phyloP scores from a whole-genome alignment of 345 rosid genomes.

The Ceriops tagal region DNA sequence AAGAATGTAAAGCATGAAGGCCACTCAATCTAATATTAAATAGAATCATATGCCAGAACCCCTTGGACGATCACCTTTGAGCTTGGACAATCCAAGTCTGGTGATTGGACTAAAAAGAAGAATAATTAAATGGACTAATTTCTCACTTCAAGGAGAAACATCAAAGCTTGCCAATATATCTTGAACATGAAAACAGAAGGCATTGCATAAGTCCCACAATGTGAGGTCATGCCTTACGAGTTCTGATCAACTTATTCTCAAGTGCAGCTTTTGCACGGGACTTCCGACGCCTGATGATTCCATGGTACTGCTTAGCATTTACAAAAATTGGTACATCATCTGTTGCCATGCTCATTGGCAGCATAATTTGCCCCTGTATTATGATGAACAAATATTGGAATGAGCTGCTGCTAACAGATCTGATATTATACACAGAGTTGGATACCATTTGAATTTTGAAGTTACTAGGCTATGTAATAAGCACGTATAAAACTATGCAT shows the following conservation, averaged over 20 bases:
- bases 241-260: conserved; percentile 43
- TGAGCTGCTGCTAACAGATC: not conserved
- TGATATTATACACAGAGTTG: not conserved
- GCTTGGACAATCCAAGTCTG: not conserved
- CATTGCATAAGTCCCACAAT: too few relatives aligned
- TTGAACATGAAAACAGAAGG: too few relatives aligned
- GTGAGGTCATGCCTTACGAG: conserved; percentile 58
- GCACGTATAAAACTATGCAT: not conserved
- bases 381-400: conserved; percentile 8
- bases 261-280: conserved; percentile 86
- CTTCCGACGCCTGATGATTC: conserved; percentile 80
- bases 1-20: too few relatives aligned
- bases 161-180: too few relatives aligned
- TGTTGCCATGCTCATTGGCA: conserved; percentile 63
- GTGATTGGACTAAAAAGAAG: not conserved
- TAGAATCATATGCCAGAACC: not conserved
- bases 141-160: not conserved
- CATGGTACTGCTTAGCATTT: conserved; percentile 95
- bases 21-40: not conserved
- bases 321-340: conserved; percentile 86
- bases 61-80: too few relatives aligned
- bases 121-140: not conserved
- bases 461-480: not conserved
- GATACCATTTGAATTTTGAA: not conserved
- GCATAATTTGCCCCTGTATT: conserved; percentile 70